Evolutionary conservation across 805 yeast genomes (phyloP), one percentile per base, ranked within the genome.

Genomic region (Barnettozyma pratensis): DNA sequence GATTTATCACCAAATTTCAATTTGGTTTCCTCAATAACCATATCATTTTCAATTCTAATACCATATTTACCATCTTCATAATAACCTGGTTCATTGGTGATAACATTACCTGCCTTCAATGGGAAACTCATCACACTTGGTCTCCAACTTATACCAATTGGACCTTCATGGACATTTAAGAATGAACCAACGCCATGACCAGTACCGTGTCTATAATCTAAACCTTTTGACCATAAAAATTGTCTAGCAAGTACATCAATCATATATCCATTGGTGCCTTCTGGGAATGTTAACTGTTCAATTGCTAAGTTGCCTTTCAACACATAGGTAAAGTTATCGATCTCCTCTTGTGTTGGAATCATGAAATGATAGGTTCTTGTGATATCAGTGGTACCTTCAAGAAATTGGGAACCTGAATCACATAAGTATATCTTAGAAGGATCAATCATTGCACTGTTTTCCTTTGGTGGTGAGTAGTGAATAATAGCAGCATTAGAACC

Each of bases 181-280:
- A 76, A 92, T 25, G 91, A 76, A 2, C 97, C 98, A n/a, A 94
- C 86, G 5, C 99, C 99, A 66, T 94, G 99, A 2, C 98, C 97
- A 0, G 98, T 89, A 8, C 99, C 98, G 66, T 94, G 99, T 54
- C 83, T 79, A 64, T 87, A 94, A 63, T 87, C 94, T 43, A 88
- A 71, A 0, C 98, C 98, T 45, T 80, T 74, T 37, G 79, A 72
- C 90, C 95, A 87, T 51, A 94, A 69, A 45, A 79, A 83, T 65
- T 85, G 90, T 54, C 99, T 76, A 0, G 97, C 96, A 45, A 90
- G 72, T 0, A 81, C 71, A 62, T 94, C 99, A 34, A 94, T 78
- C 59, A 80, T 77, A 47, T 78, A 76, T 0, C 97, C 96, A 8
- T 85, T 78, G 1, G 87, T 77, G 5, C 85, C 84, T 46, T 78